Evolutionary conservation across 2,329 filamentous ascomycete genomes (phyloP).

Genomic region (Penicillium corylophilum): DNA sequence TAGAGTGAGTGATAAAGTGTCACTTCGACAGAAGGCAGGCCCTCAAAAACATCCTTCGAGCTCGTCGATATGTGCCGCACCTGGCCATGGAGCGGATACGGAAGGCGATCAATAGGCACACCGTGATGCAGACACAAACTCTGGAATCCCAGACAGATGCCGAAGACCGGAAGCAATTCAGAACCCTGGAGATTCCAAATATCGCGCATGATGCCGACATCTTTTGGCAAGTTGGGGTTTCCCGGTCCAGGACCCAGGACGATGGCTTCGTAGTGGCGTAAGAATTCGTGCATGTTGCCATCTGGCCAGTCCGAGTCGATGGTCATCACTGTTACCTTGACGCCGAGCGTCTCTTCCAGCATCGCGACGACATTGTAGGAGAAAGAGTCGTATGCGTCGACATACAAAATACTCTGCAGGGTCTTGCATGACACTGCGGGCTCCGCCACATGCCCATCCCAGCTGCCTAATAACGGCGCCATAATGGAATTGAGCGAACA

Average conservation of each 20-base stretch:
- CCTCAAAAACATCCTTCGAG: slow-evolving; percentile 63
- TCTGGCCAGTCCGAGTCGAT: slow-evolving; percentile 59
- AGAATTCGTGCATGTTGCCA: slow-evolving; percentile 49
- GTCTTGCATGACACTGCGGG: neutral
- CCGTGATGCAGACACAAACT: slow-evolving; percentile 71
- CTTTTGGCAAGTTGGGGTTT: slow-evolving; percentile 66
- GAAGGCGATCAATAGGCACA: slow-evolving; percentile 63
- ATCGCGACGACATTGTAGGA: slow-evolving; percentile 90
- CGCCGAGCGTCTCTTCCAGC: slow-evolving; percentile 67
- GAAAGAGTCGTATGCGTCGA: slow-evolving; percentile 97
- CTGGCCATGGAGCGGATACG: slow-evolving; percentile 79
- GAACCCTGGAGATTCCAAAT: slow-evolving; percentile 68
- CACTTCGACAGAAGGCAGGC: slow-evolving; percentile 61
- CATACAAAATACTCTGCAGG: slow-evolving; percentile 66
- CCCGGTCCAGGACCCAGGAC: slow-evolving; percentile 91
- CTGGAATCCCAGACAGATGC: slow-evolving; percentile 88
- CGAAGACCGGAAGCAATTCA: slow-evolving; percentile 71
- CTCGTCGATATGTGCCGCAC: slow-evolving; percentile 66
- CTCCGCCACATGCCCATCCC: slow-evolving; percentile 20
- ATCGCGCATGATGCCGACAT: slow-evolving; percentile 77
- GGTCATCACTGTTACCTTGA: slow-evolving; percentile 67
- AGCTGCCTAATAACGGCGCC: slow-evolving; percentile 33
- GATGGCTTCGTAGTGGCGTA: slow-evolving; percentile 71
- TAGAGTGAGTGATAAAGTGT: slow-evolving; percentile 74
- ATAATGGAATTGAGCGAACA: slow-evolving; percentile 14